Conservation (phyloP, 202 grass and related monocot genomes). For the Digitaria exilis region DNA sequence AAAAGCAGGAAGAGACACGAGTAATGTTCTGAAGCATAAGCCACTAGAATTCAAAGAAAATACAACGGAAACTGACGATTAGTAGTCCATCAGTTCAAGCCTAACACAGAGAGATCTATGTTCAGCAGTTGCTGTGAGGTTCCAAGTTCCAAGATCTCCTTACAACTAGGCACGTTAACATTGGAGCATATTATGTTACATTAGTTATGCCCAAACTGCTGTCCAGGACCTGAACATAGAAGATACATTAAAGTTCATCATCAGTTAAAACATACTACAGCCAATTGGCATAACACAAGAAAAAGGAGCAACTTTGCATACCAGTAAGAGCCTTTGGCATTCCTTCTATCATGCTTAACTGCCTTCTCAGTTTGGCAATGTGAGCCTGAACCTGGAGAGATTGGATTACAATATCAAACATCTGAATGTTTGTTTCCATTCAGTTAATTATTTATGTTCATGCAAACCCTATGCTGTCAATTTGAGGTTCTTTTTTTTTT, state of each 20-base stretch:
- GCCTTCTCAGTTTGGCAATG: slow-evolving; percentile 90
- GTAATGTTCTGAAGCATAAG: slow-evolving; percentile 24
- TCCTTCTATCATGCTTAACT: slow-evolving; percentile 87
- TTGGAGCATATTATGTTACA: neutral
- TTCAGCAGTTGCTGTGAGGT: slow-evolving; percentile 30
- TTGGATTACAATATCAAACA: slow-evolving; percentile 17
- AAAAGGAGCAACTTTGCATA: slow-evolving; percentile 38
- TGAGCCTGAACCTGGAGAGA: slow-evolving; percentile 77
- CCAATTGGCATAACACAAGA: neutral
- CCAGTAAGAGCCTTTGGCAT: slow-evolving; percentile 72
- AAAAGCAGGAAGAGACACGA: neutral
- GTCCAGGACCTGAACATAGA: slow-evolving; percentile 40
- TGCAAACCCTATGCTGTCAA: neutral
- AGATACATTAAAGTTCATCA: slow-evolving; percentile 21
- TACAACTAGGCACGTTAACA: neutral
- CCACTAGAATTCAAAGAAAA: slow-evolving; percentile 21
- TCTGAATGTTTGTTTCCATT: neutral
- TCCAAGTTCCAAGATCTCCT: slow-evolving; percentile 35
- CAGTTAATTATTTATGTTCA: slow-evolving; percentile 10
- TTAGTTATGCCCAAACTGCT: slow-evolving; percentile 51
- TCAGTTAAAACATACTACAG: slow-evolving; percentile 21
- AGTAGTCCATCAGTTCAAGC: slow-evolving; percentile 10
- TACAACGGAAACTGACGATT: neutral
- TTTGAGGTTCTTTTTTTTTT: neutral
- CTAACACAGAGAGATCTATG: slow-evolving; percentile 21